Percentiles rank a stretch among this genome's conserved stretches.
Conservation (phyloP, 345 rosid genomes). For the Angophora floribunda region DNA sequence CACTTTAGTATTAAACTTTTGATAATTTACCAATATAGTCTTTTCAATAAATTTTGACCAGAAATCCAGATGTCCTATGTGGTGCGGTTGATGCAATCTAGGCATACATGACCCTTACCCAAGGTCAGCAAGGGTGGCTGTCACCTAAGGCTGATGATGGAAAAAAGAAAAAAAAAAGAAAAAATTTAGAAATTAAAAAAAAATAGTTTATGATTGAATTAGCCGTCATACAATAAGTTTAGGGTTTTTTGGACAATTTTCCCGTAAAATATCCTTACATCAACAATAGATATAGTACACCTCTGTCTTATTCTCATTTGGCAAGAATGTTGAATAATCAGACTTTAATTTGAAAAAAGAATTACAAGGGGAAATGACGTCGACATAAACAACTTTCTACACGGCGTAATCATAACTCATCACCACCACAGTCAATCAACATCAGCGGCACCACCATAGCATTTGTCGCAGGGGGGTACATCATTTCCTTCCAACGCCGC, state of each 20-base stretch:
- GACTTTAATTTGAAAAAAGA: background rate
- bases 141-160: background rate
- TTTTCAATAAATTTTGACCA: background rate
- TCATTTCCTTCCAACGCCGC: background rate
- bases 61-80: background rate
- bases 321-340: background rate
- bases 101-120: background rate
- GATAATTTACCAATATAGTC: background rate
- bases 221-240: too few species aligned
- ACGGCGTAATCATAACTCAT: background rate
- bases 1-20: background rate
- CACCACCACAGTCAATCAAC: background rate
- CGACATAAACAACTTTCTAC: background rate
- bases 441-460: too few species aligned
- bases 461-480: too few species aligned
- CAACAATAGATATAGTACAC: background rate
- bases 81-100: fast-evolving
- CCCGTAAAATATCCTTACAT: background rate
- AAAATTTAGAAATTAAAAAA: too few species aligned
- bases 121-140: background rate
- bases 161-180: too few species aligned
- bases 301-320: background rate
- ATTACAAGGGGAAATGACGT: background rate
- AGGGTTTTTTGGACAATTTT: background rate
- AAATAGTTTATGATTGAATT: too few species aligned